Percentiles rank a stretch among this genome's conserved stretches.
These are phyloP conservation scores for Penicillium atrosanguineum DNA, from an alignment of 495 filamentous ascomycete species.

Conservation along the genomic window DNA sequence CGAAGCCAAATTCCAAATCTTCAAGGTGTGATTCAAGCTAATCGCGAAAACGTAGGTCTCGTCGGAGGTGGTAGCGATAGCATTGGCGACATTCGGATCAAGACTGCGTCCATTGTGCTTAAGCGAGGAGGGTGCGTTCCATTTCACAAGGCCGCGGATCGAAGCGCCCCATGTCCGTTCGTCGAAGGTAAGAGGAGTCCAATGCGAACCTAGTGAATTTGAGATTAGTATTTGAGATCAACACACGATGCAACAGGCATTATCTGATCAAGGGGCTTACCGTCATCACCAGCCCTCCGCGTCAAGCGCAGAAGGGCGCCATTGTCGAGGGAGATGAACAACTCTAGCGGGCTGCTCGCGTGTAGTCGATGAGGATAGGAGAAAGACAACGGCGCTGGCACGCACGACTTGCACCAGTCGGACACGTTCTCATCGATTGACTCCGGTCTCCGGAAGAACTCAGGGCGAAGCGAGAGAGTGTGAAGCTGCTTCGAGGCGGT, in stretches of 20 bases:
- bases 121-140: conserved; percentile 63
- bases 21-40: conserved; percentile 80
- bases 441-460: conserved; percentile 68
- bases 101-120: conserved; percentile 63
- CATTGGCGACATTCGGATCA: conserved; percentile 61
- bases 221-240: not conserved
- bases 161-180: conserved; percentile 75
- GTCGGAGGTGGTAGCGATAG: conserved; percentile 62
- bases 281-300: conserved; percentile 61
- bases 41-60: conserved; percentile 76
- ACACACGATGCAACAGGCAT: not conserved
- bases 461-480: conserved; percentile 73
- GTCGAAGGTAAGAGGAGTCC: conserved; percentile 77
- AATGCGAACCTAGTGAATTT: conserved; percentile 49
- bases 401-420: conserved; percentile 73
- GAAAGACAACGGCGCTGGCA: conserved; percentile 69
- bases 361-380: conserved; percentile 79
- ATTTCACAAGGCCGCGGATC: conserved; percentile 68
- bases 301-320: conserved; percentile 76
- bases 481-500: conserved; percentile 76
- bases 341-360: conserved; percentile 64
- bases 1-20: conserved; percentile 77
- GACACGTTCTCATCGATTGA: conserved; percentile 67
- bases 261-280: conserved; percentile 40
- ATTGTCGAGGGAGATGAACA: conserved; percentile 80